Evolutionary conservation across 768 basidiomycete species (phyloP), one percentile per base, ranked within the genome.

Genomic region (Pleurotus djamor): DNA sequence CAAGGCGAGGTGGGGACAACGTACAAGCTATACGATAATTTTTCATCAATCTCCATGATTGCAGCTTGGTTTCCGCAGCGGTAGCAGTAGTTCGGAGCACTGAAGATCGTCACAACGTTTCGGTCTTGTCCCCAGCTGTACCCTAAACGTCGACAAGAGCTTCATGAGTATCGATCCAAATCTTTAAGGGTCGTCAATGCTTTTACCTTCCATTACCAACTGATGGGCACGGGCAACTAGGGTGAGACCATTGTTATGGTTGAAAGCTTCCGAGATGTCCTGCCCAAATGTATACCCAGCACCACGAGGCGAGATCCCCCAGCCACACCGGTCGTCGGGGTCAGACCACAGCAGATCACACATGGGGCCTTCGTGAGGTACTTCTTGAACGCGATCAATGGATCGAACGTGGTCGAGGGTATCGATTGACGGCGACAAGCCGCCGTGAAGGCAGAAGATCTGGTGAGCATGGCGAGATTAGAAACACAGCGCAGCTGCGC

Each of bases 1-100:
- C 57, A 63, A 64, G 51, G 35, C 52, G 38, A 17, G 13, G 36
- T 50, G 57, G 57, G 63, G 21, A n/a, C 7, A 7, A 83, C 90
- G 54, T 66, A 92, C 91, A 93, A 93, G 78, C 89, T 92, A 75
- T 93, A 94, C 57, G 91, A 92, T 86, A 93, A 80, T 83, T 94
- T 94, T 86, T 94, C 92, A 76, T 99, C 97, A 74, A 99, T 97
- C 75, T 99, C 97, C 88, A 99, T 96, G 73, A 99, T 99, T 52
- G 97, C 97, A 58, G 97, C 97, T 70, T 98, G 97, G 74, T 99
- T 99, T 57, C 97, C 97, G 72, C 97, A 99, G 72, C 97, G 84
- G 81, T 99, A 99, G 77, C 96, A 99, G 76, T 98, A 99, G 78
- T 99, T 99, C 45, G 97, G 97, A 65, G 97, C 97, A 64, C 96